Evolutionary conservation across 164 flowering plant genomes (phyloP).

Genomic region (Stephania japonica): DNA sequence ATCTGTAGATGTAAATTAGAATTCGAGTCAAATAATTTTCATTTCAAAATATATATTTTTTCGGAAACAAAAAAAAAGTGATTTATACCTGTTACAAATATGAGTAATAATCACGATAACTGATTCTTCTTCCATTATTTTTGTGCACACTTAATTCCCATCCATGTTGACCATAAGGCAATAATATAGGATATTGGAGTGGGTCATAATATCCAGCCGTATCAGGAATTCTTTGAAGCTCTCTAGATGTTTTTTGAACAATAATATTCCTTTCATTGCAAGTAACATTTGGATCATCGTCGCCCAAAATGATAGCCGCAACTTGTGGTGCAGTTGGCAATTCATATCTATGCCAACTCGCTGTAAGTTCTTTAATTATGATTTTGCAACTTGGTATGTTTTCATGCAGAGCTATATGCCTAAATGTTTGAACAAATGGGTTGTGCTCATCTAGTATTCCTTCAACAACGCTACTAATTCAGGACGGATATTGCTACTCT

Average conservation of each 20-base stretch:
- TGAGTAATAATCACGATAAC: not conserved
- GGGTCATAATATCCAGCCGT: slow-evolving; percentile 21
- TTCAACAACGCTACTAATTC: too few species aligned
- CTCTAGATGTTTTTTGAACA: not conserved
- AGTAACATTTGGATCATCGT: not conserved
- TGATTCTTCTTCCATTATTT: not conserved
- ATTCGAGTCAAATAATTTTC: not conserved
- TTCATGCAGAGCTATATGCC: not conserved
- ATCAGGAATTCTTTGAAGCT: not conserved
- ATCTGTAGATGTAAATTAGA: not conserved
- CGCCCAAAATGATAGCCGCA: not conserved
- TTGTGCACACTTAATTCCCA: slow-evolving; percentile 9
- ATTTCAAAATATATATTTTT: not conserved
- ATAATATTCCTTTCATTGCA: slow-evolving; percentile 1
- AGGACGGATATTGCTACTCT: too few species aligned
- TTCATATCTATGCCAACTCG: not conserved
- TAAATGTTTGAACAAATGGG: too few species aligned
- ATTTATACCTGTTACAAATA: not conserved
- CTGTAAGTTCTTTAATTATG: not conserved
- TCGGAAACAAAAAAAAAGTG: not conserved
- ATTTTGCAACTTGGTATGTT: not conserved
- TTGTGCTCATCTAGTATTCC: too few species aligned
- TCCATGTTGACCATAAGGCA: slow-evolving; percentile 8
- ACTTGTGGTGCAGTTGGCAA: slow-evolving; percentile 2
- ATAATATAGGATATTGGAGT: slow-evolving; percentile 11